phyloP scores from a whole-genome alignment of 2,329 filamentous ascomycete species.

The Teratosphaeria zuluensis region DNA sequence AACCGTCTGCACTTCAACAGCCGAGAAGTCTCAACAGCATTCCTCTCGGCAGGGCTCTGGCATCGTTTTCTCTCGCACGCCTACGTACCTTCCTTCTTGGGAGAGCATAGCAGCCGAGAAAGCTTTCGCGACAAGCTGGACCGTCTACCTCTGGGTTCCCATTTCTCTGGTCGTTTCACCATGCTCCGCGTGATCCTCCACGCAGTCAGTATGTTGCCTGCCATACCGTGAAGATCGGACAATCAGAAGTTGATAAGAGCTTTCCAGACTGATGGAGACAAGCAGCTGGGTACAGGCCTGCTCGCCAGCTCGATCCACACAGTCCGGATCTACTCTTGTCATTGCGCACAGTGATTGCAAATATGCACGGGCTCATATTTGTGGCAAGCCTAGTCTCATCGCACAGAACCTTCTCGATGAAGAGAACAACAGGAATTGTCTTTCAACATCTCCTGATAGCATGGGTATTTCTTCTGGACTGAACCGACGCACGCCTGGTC shows the following conservation, averaged over 20 bases:
- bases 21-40: background rate
- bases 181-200: too few relatives aligned
- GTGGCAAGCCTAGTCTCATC: background rate
- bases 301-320: too few relatives aligned
- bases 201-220: too few relatives aligned
- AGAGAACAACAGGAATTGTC: background rate
- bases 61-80: background rate
- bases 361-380: background rate
- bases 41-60: background rate
- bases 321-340: background rate
- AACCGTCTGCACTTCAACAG: background rate
- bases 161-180: background rate
- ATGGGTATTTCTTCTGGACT: background rate
- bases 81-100: background rate
- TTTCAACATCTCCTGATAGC: background rate
- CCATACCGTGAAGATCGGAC: too few relatives aligned
- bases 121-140: background rate
- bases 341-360: background rate
- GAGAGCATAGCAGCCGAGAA: background rate
- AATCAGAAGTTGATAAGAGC: too few relatives aligned
- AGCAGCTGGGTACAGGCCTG: too few relatives aligned
- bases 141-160: background rate
- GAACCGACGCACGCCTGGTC: background rate
- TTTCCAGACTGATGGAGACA: too few relatives aligned
- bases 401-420: background rate